Conservation (phyloP, 2,329 filamentous ascomycete species). For the Dactylellina sp. region DNA sequence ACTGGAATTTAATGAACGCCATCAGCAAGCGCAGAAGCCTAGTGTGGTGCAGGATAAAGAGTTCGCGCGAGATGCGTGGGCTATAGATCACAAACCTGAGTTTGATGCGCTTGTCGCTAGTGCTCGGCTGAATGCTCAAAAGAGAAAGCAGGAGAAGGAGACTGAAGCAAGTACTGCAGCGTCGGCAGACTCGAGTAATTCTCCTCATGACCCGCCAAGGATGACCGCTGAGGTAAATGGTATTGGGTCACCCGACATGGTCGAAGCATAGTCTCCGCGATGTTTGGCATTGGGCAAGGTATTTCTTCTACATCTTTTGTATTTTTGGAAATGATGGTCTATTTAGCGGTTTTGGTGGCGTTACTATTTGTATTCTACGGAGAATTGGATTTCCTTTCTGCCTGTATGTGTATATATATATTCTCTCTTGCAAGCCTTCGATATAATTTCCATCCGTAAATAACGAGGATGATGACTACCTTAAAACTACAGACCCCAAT, state of each 20-base stretch:
- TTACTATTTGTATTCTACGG: constrained; percentile 1
- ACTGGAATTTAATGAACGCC: constrained; percentile 86
- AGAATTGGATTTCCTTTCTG: constrained; percentile 2
- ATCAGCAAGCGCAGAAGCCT: constrained; percentile 69
- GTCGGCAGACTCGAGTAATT: background rate
- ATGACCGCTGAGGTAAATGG: constrained; percentile 34
- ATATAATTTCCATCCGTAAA: background rate
- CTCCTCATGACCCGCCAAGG: background rate
- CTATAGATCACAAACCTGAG: constrained; percentile 75
- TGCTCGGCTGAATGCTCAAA: constrained; percentile 70
- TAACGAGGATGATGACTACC: background rate
- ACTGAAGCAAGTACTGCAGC: constrained; percentile 1
- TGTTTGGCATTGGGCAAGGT: background rate
- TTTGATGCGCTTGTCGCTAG: constrained; percentile 84
- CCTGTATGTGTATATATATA: background rate
- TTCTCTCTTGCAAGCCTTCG: background rate
- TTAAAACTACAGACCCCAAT: background rate
- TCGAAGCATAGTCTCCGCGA: constrained; percentile 22
- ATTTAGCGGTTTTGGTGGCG: constrained; percentile 37
- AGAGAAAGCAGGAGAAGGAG: constrained; percentile 32
- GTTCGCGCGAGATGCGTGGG: constrained; percentile 84
- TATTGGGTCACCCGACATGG: constrained; percentile 31
- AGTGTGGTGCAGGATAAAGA: constrained; percentile 80
- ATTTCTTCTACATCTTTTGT: background rate
- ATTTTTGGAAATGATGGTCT: constrained; percentile 21